Base-by-base conservation (phyloP, 2,329 filamentous ascomycete species). In the Cucurbitaria berberidis region DNA sequence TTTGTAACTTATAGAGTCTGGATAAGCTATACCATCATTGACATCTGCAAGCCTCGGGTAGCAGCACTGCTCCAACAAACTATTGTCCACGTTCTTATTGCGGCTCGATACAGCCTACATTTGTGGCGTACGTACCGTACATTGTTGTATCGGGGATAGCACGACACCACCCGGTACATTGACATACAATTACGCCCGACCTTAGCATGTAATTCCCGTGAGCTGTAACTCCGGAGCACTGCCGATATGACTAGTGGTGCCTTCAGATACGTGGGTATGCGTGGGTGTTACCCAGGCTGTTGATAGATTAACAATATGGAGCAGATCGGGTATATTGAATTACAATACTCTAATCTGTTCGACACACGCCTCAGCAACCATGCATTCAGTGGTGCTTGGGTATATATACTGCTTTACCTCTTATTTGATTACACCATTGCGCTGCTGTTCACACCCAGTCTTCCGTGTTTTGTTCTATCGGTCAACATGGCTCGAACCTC, bases 241-340 rank as follows among this genome's bases (percentile, higher is more conserved):
- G 35, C 58, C 55, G 51, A 47, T 51, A 34, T 45, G 45, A 32
- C 59, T 48, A 43, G 5, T 44, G 18, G 13, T 34, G 15, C 29
- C 36, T 48, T 38, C 26, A 47, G 24, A 44, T 32, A 41, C 36
- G 45, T 42, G 36, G 40, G n/a, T 30, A 29, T 24, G 41, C 39
- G 36, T 56, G 42, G 47, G 29, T 35, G 11, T 38, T 48, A 1
- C n/a, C 34, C 7, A 40, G 18, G 10, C 45, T 45, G 34, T 22
- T 47, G 40, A 51, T 57, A 58, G 15, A 62, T 57, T 58, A 52
- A 44, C 50, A 61, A 59, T 66, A 55, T 66, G 53, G 50, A 44
- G 36, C 42, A 35, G 39, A 53, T 48, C 44, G 55, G 57, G 53
- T 66, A 66, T 54, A 66, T 64, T 62, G 55, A 36, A 32, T 55